These are phyloP conservation scores for Geotrichum klebahnii DNA, from an alignment of 1,139 yeast species.

Conservation along the genomic window DNA sequence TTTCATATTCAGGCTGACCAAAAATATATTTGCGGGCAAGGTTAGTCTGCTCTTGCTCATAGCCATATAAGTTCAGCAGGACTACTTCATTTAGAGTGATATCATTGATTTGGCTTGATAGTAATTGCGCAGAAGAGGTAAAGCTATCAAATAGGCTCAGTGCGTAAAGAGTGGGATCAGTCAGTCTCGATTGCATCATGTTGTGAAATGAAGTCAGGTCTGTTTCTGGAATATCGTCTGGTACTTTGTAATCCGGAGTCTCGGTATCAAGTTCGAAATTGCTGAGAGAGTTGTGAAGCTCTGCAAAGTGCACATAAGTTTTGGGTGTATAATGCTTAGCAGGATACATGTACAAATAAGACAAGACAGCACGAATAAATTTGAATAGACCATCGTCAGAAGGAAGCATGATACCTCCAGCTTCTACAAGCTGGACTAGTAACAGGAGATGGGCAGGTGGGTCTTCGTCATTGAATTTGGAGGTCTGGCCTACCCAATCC, in stretches of 20 bases:
- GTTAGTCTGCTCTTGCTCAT: slow-evolving; percentile 20
- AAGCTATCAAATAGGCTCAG: slow-evolving; percentile 16
- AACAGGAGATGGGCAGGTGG: slow-evolving; percentile 15
- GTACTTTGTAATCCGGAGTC: slow-evolving; percentile 19
- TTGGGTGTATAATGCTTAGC: slow-evolving; percentile 7
- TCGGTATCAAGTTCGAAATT: slow-evolving; percentile 20
- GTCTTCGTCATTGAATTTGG: slow-evolving; percentile 15
- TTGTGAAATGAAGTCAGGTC: slow-evolving; percentile 15
- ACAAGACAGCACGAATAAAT: slow-evolving; percentile 10
- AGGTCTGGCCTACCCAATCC: slow-evolving; percentile 25
- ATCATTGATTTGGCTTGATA: slow-evolving; percentile 9
- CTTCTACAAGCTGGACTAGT: slow-evolving; percentile 12
- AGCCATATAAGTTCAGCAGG: slow-evolving; percentile 19
- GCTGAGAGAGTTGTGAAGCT: slow-evolving; percentile 18
- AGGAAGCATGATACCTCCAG: slow-evolving; percentile 15
- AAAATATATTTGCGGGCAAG: slow-evolving; percentile 16
- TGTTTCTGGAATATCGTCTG: slow-evolving; percentile 14
- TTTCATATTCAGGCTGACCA: background rate
- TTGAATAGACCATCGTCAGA: slow-evolving; percentile 11
- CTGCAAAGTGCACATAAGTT: slow-evolving; percentile 17
- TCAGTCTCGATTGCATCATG: slow-evolving; percentile 9
- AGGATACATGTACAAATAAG: slow-evolving; percentile 18
- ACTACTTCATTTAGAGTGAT: slow-evolving; percentile 20
- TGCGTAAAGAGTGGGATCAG: slow-evolving; percentile 11
- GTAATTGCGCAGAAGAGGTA: slow-evolving; percentile 16